These are phyloP conservation scores for Calocybe cyanea DNA, from an alignment of 768 basidiomycete species.

Conservation along the genomic window DNA sequence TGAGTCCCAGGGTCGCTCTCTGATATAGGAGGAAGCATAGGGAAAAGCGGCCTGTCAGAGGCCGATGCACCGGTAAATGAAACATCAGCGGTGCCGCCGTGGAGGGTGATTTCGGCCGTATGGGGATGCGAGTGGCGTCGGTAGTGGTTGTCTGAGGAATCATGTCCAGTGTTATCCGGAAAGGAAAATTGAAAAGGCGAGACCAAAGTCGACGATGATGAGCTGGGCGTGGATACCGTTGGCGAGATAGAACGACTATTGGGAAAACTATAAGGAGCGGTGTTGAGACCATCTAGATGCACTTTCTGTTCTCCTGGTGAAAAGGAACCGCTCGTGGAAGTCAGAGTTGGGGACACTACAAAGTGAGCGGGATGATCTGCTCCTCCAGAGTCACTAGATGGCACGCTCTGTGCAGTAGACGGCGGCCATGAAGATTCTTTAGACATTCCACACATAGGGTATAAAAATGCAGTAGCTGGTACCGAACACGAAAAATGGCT, in stretches of 20 bases:
- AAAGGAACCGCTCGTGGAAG: slow-evolving; percentile 31
- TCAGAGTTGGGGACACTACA: slow-evolving; percentile 53
- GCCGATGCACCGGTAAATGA: slow-evolving; percentile 46
- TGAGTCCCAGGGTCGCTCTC: slow-evolving; percentile 49
- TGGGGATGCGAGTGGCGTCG: slow-evolving; percentile 53
- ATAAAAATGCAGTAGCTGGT: slow-evolving; percentile 37
- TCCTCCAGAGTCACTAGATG: slow-evolving; percentile 39
- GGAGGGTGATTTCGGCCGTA: slow-evolving; percentile 61
- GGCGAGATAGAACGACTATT: slow-evolving; percentile 73
- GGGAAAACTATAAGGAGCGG: slow-evolving; percentile 56
- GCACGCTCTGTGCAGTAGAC: slow-evolving; percentile 25
- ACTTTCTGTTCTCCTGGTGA: slow-evolving; percentile 55
- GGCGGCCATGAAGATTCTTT: slow-evolving; percentile 40
- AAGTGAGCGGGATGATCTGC: slow-evolving; percentile 46
- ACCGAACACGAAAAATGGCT: too few relatives aligned
- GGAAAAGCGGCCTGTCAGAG: slow-evolving; percentile 45
- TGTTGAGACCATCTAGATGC: slow-evolving; percentile 45
- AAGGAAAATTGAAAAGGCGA: slow-evolving; percentile 69
- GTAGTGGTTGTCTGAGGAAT: slow-evolving; percentile 64
- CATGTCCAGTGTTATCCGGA: slow-evolving; percentile 51
- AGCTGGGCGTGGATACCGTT: slow-evolving; percentile 54
- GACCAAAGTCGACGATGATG: slow-evolving; percentile 60
- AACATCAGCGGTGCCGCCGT: slow-evolving; percentile 72
- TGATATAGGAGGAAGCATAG: slow-evolving; percentile 43
- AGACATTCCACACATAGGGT: slow-evolving; percentile 28